Evolutionary conservation across 257 asterid genomes (phyloP), one percentile per base, ranked within the genome.

Genomic region (Lycium ferocissimum): DNA sequence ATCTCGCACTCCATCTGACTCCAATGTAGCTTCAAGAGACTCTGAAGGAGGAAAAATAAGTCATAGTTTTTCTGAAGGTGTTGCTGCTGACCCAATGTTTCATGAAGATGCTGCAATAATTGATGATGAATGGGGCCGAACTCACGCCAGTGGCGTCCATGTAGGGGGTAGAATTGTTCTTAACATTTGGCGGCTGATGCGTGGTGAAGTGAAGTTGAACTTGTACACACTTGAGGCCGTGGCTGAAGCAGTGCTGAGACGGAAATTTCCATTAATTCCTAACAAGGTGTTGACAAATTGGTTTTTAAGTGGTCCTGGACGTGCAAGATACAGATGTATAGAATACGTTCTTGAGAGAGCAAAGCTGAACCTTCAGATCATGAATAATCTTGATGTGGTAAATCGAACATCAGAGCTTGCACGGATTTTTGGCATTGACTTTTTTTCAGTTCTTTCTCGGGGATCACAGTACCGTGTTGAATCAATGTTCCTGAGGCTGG

Each of bases 341-440:
- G 92, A 91, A 62, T 95, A 96, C 85, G 83, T 89, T 75, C 81
- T 90, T 83, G 95, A 90, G 87, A 93, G 94, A 86, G 93, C 99
- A 72, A 95, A 90, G 88, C 87, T 96, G 92, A 94, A 95, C 87
- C 87, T 96, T 87, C 94, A 91, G 88, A 92, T 96, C 58, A 91
- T 93, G 92, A 93, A 88, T 91, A 97, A 94, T 86, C 99, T 93
- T 22, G 99, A 96, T 89, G 87, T 94, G 95, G 88, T 96, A 84
- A 96, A 96, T 87, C 91, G 99, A 87, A 94, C 99, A 85, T 94
- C 99, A 84, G 99, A 94, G 92, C 99, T 96, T 86, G 99, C 99
- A 83, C 95, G 99, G 79, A 95, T 96, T 38, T 96, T 96, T 84
- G 99, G 99, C 57, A 96, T 96, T 37, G 99, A 96, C 89, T 96